Evolutionary conservation across 108 stramenopile genomes (phyloP).

Genomic region (Phaeodactylum tricornutum): DNA sequence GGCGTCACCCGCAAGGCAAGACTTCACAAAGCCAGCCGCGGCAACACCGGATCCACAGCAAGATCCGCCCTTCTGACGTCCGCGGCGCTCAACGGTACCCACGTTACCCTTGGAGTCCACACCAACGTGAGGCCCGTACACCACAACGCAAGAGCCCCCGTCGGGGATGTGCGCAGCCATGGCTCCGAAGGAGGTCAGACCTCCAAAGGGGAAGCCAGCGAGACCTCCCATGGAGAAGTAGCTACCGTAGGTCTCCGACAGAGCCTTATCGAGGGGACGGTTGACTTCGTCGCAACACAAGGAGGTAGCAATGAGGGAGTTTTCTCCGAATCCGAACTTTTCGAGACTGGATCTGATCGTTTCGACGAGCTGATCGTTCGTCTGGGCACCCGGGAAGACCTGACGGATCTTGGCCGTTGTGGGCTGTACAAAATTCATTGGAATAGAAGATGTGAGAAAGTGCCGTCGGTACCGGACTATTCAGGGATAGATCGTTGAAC

Average conservation of each 20-base stretch:
- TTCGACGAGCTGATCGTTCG: slow-evolving; percentile 23
- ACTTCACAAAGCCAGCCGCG: slow-evolving; percentile 28
- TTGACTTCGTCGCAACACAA: slow-evolving; percentile 59
- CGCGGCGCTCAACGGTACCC: slow-evolving; percentile 52
- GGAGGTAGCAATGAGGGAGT: slow-evolving; percentile 27
- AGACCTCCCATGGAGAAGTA: slow-evolving; percentile 61
- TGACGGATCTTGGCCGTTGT: slow-evolving; percentile 3
- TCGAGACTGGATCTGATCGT: slow-evolving; percentile 8
- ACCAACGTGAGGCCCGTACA: slow-evolving; percentile 67
- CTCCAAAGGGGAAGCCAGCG: slow-evolving; percentile 58
- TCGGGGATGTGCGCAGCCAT: slow-evolving; percentile 62
- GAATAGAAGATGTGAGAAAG: too few species aligned
- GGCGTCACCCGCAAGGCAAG: slow-evolving; percentile 21
- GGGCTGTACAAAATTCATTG: too few species aligned
- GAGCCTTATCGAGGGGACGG: slow-evolving; percentile 41
- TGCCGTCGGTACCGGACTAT: too few species aligned
- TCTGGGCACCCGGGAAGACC: slow-evolving; percentile 27
- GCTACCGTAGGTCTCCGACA: slow-evolving; percentile 26
- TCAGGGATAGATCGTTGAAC: too few species aligned
- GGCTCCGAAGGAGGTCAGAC: slow-evolving; percentile 51
- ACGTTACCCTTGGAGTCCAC: slow-evolving; percentile 33
- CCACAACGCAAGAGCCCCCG: slow-evolving; percentile 39
- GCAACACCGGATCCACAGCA: slow-evolving; percentile 60
- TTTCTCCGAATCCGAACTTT: slow-evolving; percentile 17
- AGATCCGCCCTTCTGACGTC: slow-evolving; percentile 29